These are phyloP conservation scores for Fusarium begoniae DNA, from an alignment of 2,329 filamentous ascomycete species.

Conservation along the genomic window DNA sequence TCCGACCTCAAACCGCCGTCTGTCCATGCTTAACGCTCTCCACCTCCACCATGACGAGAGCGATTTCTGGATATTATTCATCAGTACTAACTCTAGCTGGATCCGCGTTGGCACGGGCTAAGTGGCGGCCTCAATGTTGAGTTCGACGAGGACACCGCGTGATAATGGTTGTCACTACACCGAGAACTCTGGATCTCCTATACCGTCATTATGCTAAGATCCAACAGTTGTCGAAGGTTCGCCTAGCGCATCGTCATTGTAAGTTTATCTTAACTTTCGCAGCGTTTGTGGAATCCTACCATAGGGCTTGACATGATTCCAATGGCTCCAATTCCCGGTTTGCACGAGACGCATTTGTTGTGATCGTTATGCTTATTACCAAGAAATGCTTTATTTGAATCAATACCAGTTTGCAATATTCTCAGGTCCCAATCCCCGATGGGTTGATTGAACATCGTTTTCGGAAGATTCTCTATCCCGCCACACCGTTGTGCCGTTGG, in stretches of 20 bases:
- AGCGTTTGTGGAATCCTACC: neutral
- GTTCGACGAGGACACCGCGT: slow-evolving; percentile 33
- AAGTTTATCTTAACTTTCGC: neutral
- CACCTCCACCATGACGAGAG: slow-evolving; percentile 31
- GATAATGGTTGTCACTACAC: slow-evolving; percentile 23
- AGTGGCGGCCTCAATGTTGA: slow-evolving; percentile 43
- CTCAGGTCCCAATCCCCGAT: neutral
- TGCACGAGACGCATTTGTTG: neutral
- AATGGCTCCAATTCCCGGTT: neutral
- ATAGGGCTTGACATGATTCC: neutral
- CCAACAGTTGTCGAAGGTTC: neutral
- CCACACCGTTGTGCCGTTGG: slow-evolving; percentile 32
- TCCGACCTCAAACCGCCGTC: slow-evolving; percentile 43
- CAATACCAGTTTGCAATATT: neutral
- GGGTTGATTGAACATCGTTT: slow-evolving; percentile 10
- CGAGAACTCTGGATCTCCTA: slow-evolving; percentile 8
- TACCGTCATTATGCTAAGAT: slow-evolving; percentile 33
- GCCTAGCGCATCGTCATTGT: neutral
- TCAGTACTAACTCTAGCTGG: slow-evolving; percentile 33
- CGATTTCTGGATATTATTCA: slow-evolving; percentile 27
- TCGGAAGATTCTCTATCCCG: slow-evolving; percentile 39
- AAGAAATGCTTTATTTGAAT: neutral
- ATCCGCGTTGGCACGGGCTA: slow-evolving; percentile 34
- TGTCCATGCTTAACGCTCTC: slow-evolving; percentile 38
- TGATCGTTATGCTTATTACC: neutral